These are phyloP conservation scores for Spinellus fusiger DNA, from an alignment of 192 early-diverging fungal species.

Conservation along the genomic window DNA sequence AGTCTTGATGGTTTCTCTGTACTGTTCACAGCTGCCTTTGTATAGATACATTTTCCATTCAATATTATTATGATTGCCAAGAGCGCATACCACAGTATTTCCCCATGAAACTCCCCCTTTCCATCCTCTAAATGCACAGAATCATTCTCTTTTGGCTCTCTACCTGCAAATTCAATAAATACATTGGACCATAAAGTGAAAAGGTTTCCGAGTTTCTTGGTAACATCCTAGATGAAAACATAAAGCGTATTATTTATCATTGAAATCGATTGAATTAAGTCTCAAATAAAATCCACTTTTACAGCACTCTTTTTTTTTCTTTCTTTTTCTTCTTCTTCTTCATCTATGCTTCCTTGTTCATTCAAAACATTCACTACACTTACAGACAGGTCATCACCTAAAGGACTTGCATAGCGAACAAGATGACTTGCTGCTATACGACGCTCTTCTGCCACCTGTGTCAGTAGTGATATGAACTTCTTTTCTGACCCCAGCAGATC, in stretches of 20 bases:
- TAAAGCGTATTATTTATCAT: not conserved
- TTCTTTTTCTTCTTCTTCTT: no score
- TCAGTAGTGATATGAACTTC: not conserved
- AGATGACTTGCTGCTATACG: constrained; percentile 18
- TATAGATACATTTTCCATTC: no score
- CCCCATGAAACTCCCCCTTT: not conserved
- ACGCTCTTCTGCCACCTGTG: constrained; percentile 13
- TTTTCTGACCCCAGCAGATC: not conserved
- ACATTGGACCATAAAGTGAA: constrained; percentile 22
- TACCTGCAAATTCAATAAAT: constrained; percentile 24
- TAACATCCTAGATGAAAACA: constrained; percentile 23
- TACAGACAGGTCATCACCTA: constrained; percentile 34
- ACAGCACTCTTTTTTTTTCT: no score
- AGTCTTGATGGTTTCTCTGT: constrained; percentile 19
- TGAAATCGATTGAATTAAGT: not conserved
- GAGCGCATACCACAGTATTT: not conserved
- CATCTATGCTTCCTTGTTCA: no score
- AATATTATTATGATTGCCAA: not conserved
- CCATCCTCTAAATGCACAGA: no score
- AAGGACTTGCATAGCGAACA: constrained; percentile 22
- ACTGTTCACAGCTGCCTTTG: constrained; percentile 25
- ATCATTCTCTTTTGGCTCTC: no score
- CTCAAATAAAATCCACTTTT: no score
- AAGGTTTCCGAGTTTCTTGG: constrained; percentile 22
- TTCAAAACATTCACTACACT: not conserved